Evolutionary conservation across 2,329 filamentous ascomycete species (phyloP).

Genomic region (Exophiala bonariae): DNA sequence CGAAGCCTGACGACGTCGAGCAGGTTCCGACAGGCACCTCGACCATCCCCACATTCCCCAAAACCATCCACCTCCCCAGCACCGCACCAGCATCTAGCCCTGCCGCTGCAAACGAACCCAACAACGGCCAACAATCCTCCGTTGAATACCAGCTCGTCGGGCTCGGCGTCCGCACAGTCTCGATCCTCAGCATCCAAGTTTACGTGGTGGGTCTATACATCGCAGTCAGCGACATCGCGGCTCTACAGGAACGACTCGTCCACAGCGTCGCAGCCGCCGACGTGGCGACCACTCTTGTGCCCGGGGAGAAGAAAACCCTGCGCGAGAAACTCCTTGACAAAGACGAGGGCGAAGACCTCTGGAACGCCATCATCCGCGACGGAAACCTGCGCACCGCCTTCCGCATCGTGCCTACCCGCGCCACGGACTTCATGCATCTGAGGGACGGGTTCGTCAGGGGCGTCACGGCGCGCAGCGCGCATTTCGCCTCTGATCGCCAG

Average conservation of each 20-base stretch:
- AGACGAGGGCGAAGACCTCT: constrained; percentile 67
- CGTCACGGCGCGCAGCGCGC: constrained; percentile 71
- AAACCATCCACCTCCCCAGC: constrained; percentile 64
- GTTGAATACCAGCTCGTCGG: constrained; percentile 85
- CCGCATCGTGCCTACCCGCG: constrained; percentile 83
- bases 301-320: constrained; percentile 75
- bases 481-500: constrained; percentile 49
- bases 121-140: constrained; percentile 44
- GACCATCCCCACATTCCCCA: constrained; percentile 77
- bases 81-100: constrained; percentile 38
- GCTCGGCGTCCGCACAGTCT: constrained; percentile 83
- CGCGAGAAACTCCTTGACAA: constrained; percentile 69
- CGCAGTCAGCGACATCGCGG: constrained; percentile 75
- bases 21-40: constrained; percentile 79
- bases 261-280: constrained; percentile 58
- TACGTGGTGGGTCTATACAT: constrained; percentile 95
- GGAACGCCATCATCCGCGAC: constrained; percentile 68
- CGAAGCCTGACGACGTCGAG: constrained; percentile 60
- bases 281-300: constrained; percentile 77
- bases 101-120: constrained; percentile 33
- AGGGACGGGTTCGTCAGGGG: constrained; percentile 88
- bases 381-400: constrained; percentile 73
- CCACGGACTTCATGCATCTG: constrained; percentile 91
- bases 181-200: constrained; percentile 85
- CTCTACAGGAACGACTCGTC: constrained; percentile 76